These are phyloP conservation scores for Epichloe sylvatica DNA, from an alignment of 2,329 filamentous ascomycete species.

Conservation along the genomic window DNA sequence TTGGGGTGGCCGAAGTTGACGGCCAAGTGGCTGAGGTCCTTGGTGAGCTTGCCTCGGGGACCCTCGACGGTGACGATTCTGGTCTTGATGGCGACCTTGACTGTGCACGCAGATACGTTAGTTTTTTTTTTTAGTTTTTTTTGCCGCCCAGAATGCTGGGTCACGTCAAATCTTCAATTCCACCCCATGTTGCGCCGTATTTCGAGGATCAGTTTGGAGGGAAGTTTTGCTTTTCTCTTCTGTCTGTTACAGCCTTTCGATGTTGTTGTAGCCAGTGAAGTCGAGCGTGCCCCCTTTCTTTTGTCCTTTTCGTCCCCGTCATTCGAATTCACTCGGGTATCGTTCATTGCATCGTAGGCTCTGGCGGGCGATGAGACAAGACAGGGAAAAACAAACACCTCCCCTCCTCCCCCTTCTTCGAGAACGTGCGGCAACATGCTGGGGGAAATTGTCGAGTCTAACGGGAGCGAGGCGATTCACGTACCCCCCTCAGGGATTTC, in stretches of 20 bases:
- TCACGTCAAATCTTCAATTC: neutral
- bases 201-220: neutral
- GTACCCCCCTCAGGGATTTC: conserved; percentile 92
- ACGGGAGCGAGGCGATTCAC: conserved; percentile 25
- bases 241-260: neutral
- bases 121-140: conserved; percentile 3
- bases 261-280: neutral
- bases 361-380: too few relatives aligned
- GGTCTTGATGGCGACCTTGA: conserved; percentile 97
- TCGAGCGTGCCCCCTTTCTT: neutral
- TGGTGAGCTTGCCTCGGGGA: conserved; percentile 89
- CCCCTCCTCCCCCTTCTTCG: neutral
- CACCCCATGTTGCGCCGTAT: neutral
- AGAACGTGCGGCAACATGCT: neutral
- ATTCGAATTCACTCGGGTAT: neutral
- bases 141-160: neutral
- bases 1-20: conserved; percentile 87
- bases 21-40: conserved; percentile 91
- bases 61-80: conserved; percentile 94
- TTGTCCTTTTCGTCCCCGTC: too few relatives aligned
- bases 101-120: conserved; percentile 36
- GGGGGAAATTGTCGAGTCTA: neutral
- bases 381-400: neutral
- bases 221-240: neutral
- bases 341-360: neutral